Evolutionary conservation across 2,329 filamentous ascomycete species (phyloP), one percentile per base, ranked within the genome.

Genomic region (Diaporthe sp.): DNA sequence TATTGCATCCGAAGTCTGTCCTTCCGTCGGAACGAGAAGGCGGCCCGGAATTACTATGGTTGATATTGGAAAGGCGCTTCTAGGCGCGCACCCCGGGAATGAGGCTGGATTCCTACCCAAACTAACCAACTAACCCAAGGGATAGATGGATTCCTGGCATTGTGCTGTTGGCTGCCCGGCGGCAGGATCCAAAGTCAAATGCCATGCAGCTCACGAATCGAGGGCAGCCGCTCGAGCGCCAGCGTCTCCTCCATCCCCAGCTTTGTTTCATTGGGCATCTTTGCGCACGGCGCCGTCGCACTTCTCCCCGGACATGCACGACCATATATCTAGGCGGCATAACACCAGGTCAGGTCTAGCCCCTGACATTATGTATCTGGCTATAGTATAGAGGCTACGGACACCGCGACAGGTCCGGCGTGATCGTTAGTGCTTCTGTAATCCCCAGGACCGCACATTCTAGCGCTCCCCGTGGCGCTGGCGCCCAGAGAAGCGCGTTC

Each of bases 291-390:
- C 44, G 44, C 30, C 12, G 37, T 44, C 63, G 63, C 63, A 66
- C 44, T 66, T 66, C 63, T 66, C 44, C 3, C 63, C 63, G 63
- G 63, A 66, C 27, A 32, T 51, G 61, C 63, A 66, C 42, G 42
- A 50, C 61, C 61, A 50, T 50, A 47, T 50, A 37, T n/a, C 27
- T 10, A n/a, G 15, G 2, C 27, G 39, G 37, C 30, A 35, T 47
- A 65, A 35, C 61, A 37, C 61, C 61, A 37, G 61, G 30, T 15
- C 32, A 50, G 44, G 61, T 25, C 9, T 51, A 47, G 44, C 13
- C 61, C 2, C 5, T 37, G 30, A 5, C 22, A 35, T n/a, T 30
- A 30, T 44, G 25, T 42, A 50, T 25, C n/a, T 39, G 7, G 22
- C n/a, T 35, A 66, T 19, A 37, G 19, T 50, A 68, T 30, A 39